Evolutionary conservation across 2,329 filamentous ascomycete species (phyloP).

Genomic region (Cordyceps fumosorosea): DNA sequence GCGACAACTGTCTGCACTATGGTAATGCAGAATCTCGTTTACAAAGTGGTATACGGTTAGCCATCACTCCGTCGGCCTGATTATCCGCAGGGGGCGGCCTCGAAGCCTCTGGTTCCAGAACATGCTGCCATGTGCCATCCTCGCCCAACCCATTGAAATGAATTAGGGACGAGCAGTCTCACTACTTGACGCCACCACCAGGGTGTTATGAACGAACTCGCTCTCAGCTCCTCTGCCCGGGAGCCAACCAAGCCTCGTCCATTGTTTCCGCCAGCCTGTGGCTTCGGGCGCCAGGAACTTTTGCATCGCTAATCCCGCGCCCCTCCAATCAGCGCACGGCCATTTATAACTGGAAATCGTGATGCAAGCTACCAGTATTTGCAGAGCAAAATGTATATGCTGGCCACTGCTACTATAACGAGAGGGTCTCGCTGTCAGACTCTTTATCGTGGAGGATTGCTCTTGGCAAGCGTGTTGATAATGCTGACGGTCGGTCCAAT

Average conservation of each 20-base stretch:
- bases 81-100: background rate
- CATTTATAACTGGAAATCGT: background rate
- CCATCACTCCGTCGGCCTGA: background rate
- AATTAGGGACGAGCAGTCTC: background rate
- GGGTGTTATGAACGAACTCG: background rate
- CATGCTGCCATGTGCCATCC: background rate
- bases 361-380: background rate
- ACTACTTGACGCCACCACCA: background rate
- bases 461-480: background rate
- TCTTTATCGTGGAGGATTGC: background rate
- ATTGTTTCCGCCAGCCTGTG: background rate
- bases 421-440: background rate
- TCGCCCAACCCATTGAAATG: background rate
- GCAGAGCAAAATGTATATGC: background rate
- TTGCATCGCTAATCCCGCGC: background rate
- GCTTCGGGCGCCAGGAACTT: background rate
- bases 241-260: background rate
- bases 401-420: too few relatives aligned
- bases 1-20: background rate
- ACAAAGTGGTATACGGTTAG: background rate
- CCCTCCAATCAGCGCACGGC: background rate
- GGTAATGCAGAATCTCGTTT: background rate
- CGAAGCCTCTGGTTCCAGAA: background rate
- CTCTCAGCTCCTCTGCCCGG: background rate
- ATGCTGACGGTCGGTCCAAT: background rate